Base-by-base conservation (phyloP, 768 basidiomycete species). In the Cubamyces lactineus region DNA sequence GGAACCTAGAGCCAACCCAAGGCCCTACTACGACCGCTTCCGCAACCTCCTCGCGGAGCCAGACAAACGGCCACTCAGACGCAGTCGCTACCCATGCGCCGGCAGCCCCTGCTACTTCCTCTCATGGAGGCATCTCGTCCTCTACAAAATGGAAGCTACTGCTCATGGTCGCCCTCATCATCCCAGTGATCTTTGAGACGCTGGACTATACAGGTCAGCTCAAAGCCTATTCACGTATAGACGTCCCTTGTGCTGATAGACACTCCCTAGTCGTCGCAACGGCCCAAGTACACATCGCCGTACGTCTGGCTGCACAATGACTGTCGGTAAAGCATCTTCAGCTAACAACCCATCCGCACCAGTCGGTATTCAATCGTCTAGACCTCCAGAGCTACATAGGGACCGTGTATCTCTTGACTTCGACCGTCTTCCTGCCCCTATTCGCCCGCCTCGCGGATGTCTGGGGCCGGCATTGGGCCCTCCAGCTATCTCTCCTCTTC, bases 341-440 rank as follows among this genome's bases (percentile, higher is more conserved):
- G 40, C 42, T 17, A 56, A 42, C 15, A 1, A 54, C 49, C 43
- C 19, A 16, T 15, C 38, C 9, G 17, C n/a, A 24, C 21, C 0
- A 75, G 74, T 78, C 77, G 1, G 48, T 63, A 0, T 78, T 78
- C 68, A 67, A 72, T 57, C 61, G 70, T 9, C 69, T 78, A 1
- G 71, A 76, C 50, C 68, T 77, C 6, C 76, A 78, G 53, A 73
- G 82, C 57, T 82, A 78, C 59, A 78, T 84, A 19, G 82, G 83
- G 43, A 84, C 83, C 1, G 66, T 77, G 2, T 84, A 84, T 57
- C 70, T 84, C 23, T 72, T 84, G 16, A 77, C 83, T 0, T 81
- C 81, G 17, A 82, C 83, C 3, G 80, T 83, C 50, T 84, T 84
- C 69, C 71, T 84, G 9, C 82, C 82, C 5, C 66, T 84, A 8